Evolutionary conservation across 2,329 filamentous ascomycete species (phyloP).

Genomic region (Aspergillus japonicus): DNA sequence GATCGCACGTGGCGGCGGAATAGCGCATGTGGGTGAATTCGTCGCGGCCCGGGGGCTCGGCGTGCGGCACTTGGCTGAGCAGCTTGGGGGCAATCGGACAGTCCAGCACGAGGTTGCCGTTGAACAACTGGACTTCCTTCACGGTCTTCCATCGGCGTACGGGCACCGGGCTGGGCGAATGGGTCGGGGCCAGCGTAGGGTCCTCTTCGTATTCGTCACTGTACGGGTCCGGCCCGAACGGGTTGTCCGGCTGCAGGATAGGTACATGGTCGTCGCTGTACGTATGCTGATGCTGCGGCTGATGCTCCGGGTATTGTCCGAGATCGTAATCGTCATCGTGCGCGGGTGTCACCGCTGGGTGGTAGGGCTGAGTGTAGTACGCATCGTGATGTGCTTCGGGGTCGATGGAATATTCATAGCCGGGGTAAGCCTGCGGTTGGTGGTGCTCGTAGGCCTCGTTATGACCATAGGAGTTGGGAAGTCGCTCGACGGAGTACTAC

Average conservation of each 20-base stretch:
- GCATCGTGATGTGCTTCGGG: slow-evolving; percentile 84
- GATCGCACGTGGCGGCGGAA: slow-evolving; percentile 91
- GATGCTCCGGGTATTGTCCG: slow-evolving; percentile 45
- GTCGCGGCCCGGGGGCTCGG: slow-evolving; percentile 74
- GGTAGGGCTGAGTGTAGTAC: slow-evolving; percentile 81
- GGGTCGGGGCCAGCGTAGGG: slow-evolving; percentile 28
- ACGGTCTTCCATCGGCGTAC: slow-evolving; percentile 97
- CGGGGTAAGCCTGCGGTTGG: slow-evolving; percentile 50
- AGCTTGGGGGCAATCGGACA: slow-evolving; percentile 90
- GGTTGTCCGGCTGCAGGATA: slow-evolving; percentile 66
- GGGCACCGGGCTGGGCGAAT: slow-evolving; percentile 55
- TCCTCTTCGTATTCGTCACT: slow-evolving; percentile 47
- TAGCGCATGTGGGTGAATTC: slow-evolving; percentile 79
- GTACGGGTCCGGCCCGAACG: slow-evolving; percentile 64
- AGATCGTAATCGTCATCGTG: slow-evolving; percentile 52
- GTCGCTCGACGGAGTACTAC: slow-evolving; percentile 69
- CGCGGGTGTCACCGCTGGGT: slow-evolving; percentile 58
- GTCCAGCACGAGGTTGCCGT: slow-evolving; percentile 94
- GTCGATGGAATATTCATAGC: slow-evolving; percentile 70
- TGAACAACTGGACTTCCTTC: slow-evolving; percentile 95
- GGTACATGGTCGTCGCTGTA: slow-evolving; percentile 72
- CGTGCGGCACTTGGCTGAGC: slow-evolving; percentile 83
- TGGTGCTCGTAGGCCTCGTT: slow-evolving; percentile 60
- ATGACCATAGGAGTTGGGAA: slow-evolving; percentile 62
- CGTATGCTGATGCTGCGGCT: slow-evolving; percentile 51